A percentile compares a stretch with the other conserved stretches of the same genome.
These are phyloP conservation scores for Ogataea ganodermae DNA, from an alignment of 805 yeast species.

Conservation along the genomic window DNA sequence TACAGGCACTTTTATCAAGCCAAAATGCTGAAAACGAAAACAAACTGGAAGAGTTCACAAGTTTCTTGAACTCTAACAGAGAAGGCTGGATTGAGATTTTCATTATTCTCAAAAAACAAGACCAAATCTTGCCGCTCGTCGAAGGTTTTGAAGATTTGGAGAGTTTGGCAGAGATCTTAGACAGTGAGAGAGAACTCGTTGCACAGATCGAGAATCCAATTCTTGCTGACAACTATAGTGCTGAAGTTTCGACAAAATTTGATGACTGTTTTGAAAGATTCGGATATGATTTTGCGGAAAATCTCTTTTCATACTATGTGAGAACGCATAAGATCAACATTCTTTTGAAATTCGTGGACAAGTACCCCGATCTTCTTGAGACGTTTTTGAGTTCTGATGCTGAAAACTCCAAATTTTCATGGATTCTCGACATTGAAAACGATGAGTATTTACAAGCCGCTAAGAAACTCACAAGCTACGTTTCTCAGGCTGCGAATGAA, in stretches of 20 bases:
- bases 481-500: constrained; percentile 42
- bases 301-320: constrained; percentile 61
- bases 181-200: constrained; percentile 41
- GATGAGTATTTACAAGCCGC: constrained; percentile 54
- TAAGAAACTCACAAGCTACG: constrained; percentile 44
- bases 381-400: constrained; percentile 51
- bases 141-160: constrained; percentile 67
- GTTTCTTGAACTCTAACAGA: constrained; percentile 25
- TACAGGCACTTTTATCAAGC: neutral
- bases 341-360: constrained; percentile 58
- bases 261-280: constrained; percentile 57
- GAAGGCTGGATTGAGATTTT: constrained; percentile 61
- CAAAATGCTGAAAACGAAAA: constrained; percentile 1
- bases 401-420: constrained; percentile 55
- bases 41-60: constrained; percentile 1
- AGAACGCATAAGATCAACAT: constrained; percentile 51
- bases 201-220: constrained; percentile 39
- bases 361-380: constrained; percentile 49
- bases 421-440: constrained; percentile 68
- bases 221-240: constrained; percentile 19
- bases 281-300: constrained; percentile 68
- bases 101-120: constrained; percentile 48
- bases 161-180: constrained; percentile 58
- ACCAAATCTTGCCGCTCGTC: constrained; percentile 60
- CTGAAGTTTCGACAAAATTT: constrained; percentile 34